phyloP scores from a whole-genome alignment of 2,329 filamentous ascomycete species.

The Aspergillus terreus region DNA sequence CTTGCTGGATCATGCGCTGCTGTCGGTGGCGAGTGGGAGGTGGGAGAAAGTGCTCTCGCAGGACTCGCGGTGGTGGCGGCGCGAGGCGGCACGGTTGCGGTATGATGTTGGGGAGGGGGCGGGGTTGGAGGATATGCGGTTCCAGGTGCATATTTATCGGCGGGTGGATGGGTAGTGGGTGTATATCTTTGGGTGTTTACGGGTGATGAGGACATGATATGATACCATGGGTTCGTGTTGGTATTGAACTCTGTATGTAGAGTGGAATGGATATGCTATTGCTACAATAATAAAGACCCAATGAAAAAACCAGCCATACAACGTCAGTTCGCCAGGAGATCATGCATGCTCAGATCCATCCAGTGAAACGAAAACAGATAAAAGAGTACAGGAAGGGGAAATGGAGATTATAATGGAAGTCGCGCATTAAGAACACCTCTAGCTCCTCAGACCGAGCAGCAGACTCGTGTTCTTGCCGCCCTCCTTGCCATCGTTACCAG shows the following conservation, averaged over 20 bases:
- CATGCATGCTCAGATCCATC: constrained; percentile 20
- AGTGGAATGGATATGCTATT: constrained; percentile 26
- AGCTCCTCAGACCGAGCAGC: constrained; percentile 62
- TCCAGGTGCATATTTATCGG: constrained; percentile 81
- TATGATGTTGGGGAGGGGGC: constrained; percentile 90
- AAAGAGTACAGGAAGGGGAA: background rate
- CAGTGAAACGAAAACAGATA: background rate
- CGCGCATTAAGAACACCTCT: constrained; percentile 22
- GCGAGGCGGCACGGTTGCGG: constrained; percentile 57
- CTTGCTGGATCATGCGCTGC: constrained; percentile 77
- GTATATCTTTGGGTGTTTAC: background rate
- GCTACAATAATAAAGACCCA: constrained; percentile 17
- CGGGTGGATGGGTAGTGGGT: constrained; percentile 22
- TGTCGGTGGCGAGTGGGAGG: constrained; percentile 45
- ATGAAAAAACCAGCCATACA: constrained; percentile 19
- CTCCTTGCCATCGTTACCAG: constrained; percentile 60
- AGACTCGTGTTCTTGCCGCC: constrained; percentile 63
- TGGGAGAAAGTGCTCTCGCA: constrained; percentile 76
- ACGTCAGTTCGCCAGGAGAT: constrained; percentile 26
- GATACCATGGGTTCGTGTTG: constrained; percentile 4
- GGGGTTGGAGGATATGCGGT: constrained; percentile 88
- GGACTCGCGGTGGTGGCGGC: constrained; percentile 81
- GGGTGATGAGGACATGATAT: background rate
- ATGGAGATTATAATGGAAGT: constrained; percentile 7
- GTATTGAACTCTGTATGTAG: constrained; percentile 7